A percentile compares a stretch with the other conserved stretches of the same genome.
phyloP scores from a whole-genome alignment of 2,329 filamentous ascomycete genomes.

The Microsporum canis region DNA sequence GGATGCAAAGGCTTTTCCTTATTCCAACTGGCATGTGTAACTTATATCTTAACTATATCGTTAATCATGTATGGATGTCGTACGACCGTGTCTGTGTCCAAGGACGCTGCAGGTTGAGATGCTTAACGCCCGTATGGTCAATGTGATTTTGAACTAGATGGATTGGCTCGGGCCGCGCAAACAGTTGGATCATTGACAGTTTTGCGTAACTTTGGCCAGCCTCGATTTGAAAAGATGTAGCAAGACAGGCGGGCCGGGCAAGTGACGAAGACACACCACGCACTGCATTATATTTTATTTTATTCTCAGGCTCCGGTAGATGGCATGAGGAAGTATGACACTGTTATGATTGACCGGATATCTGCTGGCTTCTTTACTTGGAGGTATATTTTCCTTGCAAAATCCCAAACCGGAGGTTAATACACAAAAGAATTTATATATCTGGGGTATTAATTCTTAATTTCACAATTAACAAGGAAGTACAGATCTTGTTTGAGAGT shows the following conservation, averaged over 20 bases:
- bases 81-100: background rate
- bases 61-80: background rate
- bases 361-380: no score
- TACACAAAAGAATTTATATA: background rate
- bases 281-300: no score
- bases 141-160: background rate
- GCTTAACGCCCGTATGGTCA: background rate
- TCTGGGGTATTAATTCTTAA: background rate
- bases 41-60: background rate
- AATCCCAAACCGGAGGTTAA: no score
- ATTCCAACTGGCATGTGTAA: background rate
- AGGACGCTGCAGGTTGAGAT: background rate
- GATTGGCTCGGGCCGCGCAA: background rate
- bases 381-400: no score
- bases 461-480: background rate
- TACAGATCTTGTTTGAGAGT: background rate
- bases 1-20: background rate
- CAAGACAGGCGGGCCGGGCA: background rate
- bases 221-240: background rate
- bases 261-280: background rate
- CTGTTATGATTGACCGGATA: no score
- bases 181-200: background rate
- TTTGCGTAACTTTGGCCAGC: background rate
- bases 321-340: no score
- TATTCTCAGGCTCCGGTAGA: no score